These are phyloP conservation scores for Clitopilus passeckerianus DNA, from an alignment of 768 basidiomycete species.

Conservation along the genomic window DNA sequence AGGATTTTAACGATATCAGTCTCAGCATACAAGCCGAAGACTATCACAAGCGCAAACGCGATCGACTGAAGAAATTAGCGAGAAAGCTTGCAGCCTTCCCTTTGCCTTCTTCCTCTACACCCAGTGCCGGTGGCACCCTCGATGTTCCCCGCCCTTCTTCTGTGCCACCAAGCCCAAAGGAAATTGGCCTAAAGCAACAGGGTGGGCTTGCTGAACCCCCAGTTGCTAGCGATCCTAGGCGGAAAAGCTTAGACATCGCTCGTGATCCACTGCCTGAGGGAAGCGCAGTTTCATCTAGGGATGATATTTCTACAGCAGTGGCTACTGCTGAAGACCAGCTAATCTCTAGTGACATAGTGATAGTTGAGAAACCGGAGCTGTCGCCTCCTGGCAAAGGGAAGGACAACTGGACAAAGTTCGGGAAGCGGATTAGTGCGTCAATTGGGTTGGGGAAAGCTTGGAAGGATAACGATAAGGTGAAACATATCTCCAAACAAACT, in stretches of 20 bases:
- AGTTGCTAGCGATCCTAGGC: constrained; percentile 29
- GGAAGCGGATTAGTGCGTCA: constrained; percentile 57
- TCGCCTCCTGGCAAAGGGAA: constrained; percentile 26
- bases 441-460: constrained; percentile 41
- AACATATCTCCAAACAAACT: not conserved
- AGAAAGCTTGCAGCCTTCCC: constrained; percentile 49
- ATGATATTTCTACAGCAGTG: constrained; percentile 8
- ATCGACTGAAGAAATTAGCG: constrained; percentile 71
- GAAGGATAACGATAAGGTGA: constrained; percentile 25
- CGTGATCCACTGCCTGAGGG: constrained; percentile 10
- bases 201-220: constrained; percentile 31
- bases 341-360: not conserved
- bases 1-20: constrained; percentile 93
- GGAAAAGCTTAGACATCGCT: constrained; percentile 40
- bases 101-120: constrained; percentile 2
- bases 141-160: constrained; percentile 51
- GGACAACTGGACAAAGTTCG: constrained; percentile 60
- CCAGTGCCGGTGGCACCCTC: constrained; percentile 6
- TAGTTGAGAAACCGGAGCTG: constrained; percentile 27
- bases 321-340: constrained; percentile 21
- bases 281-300: constrained; percentile 9
- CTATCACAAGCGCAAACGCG: constrained; percentile 72
- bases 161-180: constrained; percentile 41
- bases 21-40: constrained; percentile 84
- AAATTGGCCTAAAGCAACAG: constrained; percentile 18